Conservation (phyloP, 306 rosid species). For the Rosa persica region DNA sequence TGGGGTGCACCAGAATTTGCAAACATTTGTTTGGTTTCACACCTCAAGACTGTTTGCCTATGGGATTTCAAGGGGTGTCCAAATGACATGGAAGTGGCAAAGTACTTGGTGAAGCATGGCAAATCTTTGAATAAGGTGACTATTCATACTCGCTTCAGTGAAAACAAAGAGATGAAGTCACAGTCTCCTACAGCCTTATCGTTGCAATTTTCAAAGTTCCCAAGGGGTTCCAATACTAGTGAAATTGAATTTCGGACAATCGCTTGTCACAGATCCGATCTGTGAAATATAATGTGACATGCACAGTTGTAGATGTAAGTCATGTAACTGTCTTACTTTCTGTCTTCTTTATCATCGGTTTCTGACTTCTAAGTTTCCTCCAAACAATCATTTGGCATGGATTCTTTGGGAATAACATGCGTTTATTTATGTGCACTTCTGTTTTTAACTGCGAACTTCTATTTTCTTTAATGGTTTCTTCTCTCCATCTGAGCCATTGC, state of each 20-base stretch:
- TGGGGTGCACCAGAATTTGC: neutral
- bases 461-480: too few relatives aligned
- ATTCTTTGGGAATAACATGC: too few relatives aligned
- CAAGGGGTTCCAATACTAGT: neutral
- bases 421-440: too few relatives aligned
- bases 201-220: neutral
- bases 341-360: too few relatives aligned
- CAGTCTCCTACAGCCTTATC: neutral
- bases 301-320: neutral
- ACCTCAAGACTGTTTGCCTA: neutral
- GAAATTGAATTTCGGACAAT: neutral
- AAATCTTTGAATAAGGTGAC: neutral
- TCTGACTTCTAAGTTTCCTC: too few relatives aligned
- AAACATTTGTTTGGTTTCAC: neutral
- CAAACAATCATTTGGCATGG: too few relatives aligned
- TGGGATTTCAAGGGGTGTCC: neutral
- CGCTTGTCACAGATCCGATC: neutral
- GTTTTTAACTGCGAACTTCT: neutral
- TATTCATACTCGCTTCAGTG: neutral
- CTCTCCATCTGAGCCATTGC: too few relatives aligned
- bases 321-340: too few relatives aligned
- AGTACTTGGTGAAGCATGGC: conserved; percentile 3
- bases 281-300: too few relatives aligned
- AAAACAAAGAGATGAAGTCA: neutral
- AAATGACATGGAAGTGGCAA: neutral